Base-by-base conservation (phyloP, 1,139 yeast genomes). In the Yamadazyma atlantica region DNA sequence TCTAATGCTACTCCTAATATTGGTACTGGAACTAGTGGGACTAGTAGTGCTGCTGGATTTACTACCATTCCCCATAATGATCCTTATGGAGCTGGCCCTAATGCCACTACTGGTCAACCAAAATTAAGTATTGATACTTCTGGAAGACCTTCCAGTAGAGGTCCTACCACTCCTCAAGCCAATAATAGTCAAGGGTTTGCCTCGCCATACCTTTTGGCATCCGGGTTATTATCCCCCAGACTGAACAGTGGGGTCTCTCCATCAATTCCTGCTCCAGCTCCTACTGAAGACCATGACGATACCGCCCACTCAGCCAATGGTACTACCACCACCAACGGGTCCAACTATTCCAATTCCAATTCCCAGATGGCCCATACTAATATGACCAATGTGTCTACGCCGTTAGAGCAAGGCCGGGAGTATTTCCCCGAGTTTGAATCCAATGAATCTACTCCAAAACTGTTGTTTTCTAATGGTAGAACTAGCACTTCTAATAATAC, bases 131-230 rank as follows among this genome's bases (percentile, higher is more conserved):
- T 69, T 29, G 74, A 69, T 51, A 66, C 46, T 10, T 33, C 44
- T 1, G 32, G 72, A 14, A 35, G 37, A 39, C 40, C 49, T 12
- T 43, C 49, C 5, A 38, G 41, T 24, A 62, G 60, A 41, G 45
- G 55, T 1, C 69, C 67, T 16, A 44, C 57, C 8, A 64, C 71
- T 3, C 72, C 72, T 2, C 61, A 55, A 31, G 32, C 57, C 2
- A 43, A 57, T 13, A 48, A 51, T n/a, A 49, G 43, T 34, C 60
- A 49, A 33, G 51, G 84, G 1, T 75, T 80, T 56, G 73, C 80
- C 0, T 77, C 85, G 1, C 85, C 86, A 2, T 80, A 77, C 45
- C 61, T 79, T 35, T 57, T 79, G 40, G 82, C 85, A 0, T 69
- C 82, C 0, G 84, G 83, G 0, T 44, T 74, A 34, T 55, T 71